Conservation (phyloP, 1,284 basidiomycete species). For the Ustilago crameri region DNA sequence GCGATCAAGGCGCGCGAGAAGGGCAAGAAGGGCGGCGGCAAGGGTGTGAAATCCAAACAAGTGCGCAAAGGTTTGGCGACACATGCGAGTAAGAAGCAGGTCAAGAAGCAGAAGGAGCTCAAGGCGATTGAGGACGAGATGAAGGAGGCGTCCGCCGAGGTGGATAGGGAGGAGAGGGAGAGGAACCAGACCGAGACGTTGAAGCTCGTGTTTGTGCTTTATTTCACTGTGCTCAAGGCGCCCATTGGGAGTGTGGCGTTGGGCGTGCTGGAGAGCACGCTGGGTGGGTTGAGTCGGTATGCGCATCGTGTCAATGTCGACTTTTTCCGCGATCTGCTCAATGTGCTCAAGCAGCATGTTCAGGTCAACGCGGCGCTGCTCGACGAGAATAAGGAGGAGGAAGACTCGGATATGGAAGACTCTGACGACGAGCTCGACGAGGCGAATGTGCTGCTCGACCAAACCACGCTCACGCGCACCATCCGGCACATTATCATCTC, state of each 20-base stretch:
- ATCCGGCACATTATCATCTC: slow-evolving; percentile 79
- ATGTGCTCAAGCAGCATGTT: slow-evolving; percentile 84
- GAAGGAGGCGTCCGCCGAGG: slow-evolving; percentile 82
- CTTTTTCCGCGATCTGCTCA: slow-evolving; percentile 95
- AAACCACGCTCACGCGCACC: slow-evolving; percentile 61
- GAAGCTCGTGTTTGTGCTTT: slow-evolving; percentile 95
- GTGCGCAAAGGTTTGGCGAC: slow-evolving; percentile 58
- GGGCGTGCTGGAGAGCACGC: slow-evolving; percentile 84
- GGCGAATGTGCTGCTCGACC: slow-evolving; percentile 33
- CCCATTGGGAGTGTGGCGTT: slow-evolving; percentile 74
- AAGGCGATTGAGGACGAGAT: slow-evolving; percentile 64
- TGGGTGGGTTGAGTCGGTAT: slow-evolving; percentile 91
- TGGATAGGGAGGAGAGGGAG: slow-evolving; percentile 90
- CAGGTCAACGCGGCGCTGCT: slow-evolving; percentile 39
- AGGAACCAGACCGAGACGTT: slow-evolving; percentile 95
- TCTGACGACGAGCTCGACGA: slow-evolving; percentile 10
- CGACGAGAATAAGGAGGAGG: slow-evolving; percentile 1
- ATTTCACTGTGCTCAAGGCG: slow-evolving; percentile 94
- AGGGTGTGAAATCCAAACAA: slow-evolving; percentile 67
- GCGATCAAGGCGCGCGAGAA: slow-evolving; percentile 57
- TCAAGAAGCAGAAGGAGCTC: slow-evolving; percentile 60
- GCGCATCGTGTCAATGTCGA: slow-evolving; percentile 98
- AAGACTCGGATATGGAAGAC: neutral
- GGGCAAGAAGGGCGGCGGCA: slow-evolving; percentile 3
- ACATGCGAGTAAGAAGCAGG: slow-evolving; percentile 64